These are phyloP conservation scores for Penicillium roqueforti DNA, from an alignment of 495 filamentous ascomycete genomes.

Conservation along the genomic window DNA sequence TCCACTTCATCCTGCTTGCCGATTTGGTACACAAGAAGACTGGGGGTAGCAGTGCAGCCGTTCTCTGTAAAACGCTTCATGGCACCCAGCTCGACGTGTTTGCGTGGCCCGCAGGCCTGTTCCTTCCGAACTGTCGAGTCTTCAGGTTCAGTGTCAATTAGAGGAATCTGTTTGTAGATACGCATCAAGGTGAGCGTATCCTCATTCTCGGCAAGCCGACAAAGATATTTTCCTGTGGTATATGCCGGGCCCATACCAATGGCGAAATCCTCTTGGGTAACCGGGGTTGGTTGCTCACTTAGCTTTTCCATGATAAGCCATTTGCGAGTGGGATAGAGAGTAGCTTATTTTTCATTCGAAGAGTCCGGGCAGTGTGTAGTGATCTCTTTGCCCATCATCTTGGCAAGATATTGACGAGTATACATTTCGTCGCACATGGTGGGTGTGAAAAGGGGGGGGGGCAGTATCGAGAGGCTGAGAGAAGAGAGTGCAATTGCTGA, in stretches of 20 bases:
- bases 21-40: background rate
- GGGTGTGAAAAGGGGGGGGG: background rate
- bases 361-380: background rate
- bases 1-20: background rate
- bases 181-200: background rate
- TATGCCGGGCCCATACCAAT: background rate
- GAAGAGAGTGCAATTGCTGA: too few relatives aligned
- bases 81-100: background rate
- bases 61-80: background rate
- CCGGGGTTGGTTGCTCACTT: background rate
- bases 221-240: constrained; percentile 1
- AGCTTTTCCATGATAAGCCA: background rate
- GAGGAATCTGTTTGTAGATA: background rate
- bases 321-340: background rate
- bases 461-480: too few relatives aligned
- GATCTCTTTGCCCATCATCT: background rate
- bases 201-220: background rate
- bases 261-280: background rate
- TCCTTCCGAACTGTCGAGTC: background rate
- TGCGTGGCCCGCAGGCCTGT: background rate
- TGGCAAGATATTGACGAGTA: background rate
- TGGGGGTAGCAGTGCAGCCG: background rate
- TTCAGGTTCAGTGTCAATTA: background rate
- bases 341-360: background rate
- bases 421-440: background rate